Base-by-base conservation (phyloP, 257 asterid species). In the Fraxinus excelsior region DNA sequence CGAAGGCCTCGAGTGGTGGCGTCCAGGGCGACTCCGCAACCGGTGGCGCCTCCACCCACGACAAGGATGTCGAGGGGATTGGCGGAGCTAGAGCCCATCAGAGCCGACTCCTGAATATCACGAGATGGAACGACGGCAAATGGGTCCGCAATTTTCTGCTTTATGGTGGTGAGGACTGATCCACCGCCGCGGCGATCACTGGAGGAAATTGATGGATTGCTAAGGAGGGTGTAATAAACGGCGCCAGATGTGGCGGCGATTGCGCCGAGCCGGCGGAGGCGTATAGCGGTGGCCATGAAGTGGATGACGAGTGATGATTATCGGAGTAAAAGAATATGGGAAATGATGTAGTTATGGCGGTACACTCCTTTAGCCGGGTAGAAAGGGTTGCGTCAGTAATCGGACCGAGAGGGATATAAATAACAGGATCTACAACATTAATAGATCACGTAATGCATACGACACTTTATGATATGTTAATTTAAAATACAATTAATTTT, bases 1-100 rank as follows among this genome's bases (percentile, higher is more conserved):
- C 97, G 92, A n/a, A 93, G 98, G 5, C 99, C 99, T 16, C 99
- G 96, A n/a, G 97, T 90, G 74, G 88, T 85, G 79, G 97, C 97
- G 73, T 95, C 99, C n/a, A 95, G 93, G 10, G 98, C 99, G 11
- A 82, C 98, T 60, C 99, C 99, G 74, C 94, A 85, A 66, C 99
- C 99, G 56, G 99, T 95, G 14, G 97, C 98, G 23, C 99, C 99
- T 70, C 97, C 99, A 73, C 98, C 99, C 44, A 95, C 79, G 26
- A 95, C 98, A 37, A 95, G 96, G 16, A 95, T 80, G 71, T 95
- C 99, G 60, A 95, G 94, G 13, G 99, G 99, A 72, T 90, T 89
- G 6, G 84, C 78, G 42, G 87, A 75, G 73, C 74, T 90, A 78
- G 94, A 82, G 16, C 89, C 97, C 46, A 85, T 76, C 86, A 95